These are phyloP conservation scores for Linum tenue DNA, from an alignment of 345 rosid species.

Conservation along the genomic window DNA sequence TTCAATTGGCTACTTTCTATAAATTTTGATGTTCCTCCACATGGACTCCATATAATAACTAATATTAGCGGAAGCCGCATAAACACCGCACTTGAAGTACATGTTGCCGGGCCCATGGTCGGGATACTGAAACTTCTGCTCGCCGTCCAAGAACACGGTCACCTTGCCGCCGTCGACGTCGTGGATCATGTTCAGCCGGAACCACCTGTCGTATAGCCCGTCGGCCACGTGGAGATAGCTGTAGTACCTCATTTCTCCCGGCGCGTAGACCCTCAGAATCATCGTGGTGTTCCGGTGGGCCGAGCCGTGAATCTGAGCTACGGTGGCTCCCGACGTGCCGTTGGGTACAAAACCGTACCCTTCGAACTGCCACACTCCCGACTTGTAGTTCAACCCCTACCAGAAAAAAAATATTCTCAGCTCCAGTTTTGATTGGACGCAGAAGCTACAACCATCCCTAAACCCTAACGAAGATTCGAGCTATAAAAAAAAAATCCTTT, in stretches of 20 bases:
- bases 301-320: slow-evolving; percentile 19
- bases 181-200: slow-evolving; percentile 23
- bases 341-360: slow-evolving; percentile 7
- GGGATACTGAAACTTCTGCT: slow-evolving; percentile 10
- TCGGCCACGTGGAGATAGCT: slow-evolving; percentile 13
- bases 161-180: slow-evolving; percentile 17
- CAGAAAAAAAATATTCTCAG: too few species aligned
- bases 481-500: too few species aligned
- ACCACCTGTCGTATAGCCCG: slow-evolving; percentile 18
- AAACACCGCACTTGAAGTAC: slow-evolving; percentile 36
- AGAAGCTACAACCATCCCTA: too few species aligned
- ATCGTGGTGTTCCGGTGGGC: slow-evolving; percentile 17
- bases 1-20: slow-evolving; percentile 10
- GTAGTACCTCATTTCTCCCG: slow-evolving; percentile 23
- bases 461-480: too few species aligned
- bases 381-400: slow-evolving; percentile 14
- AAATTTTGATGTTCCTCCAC: slow-evolving; percentile 34
- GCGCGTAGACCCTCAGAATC: slow-evolving; percentile 10
- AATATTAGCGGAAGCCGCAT: slow-evolving; percentile 18
- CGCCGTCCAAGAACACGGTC: slow-evolving; percentile 23
- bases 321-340: slow-evolving; percentile 20
- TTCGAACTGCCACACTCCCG: slow-evolving; percentile 18
- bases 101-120: slow-evolving; percentile 22
- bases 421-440: too few species aligned
- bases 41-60: slow-evolving; percentile 34